These are phyloP conservation scores for Peniophora sp. DNA, from an alignment of 1,284 basidiomycete species.

Conservation along the genomic window DNA sequence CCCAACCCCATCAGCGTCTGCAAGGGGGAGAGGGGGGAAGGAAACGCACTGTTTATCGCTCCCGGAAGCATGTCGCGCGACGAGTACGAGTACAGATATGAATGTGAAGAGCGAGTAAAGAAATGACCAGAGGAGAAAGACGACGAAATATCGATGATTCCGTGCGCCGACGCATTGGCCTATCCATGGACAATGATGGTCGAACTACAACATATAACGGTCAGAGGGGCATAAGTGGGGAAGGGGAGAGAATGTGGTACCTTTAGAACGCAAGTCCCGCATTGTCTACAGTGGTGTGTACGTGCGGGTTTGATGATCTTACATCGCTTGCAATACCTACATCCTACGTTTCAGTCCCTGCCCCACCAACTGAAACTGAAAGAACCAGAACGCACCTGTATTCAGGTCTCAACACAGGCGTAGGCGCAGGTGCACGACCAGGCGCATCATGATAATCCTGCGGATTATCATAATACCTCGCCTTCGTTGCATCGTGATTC, in stretches of 20 bases:
- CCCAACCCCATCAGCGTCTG: no score
- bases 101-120: constrained; percentile 56
- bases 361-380: no score
- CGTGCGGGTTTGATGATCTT: constrained; percentile 59
- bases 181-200: constrained; percentile 80
- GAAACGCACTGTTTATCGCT: constrained; percentile 6
- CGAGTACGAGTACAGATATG: constrained; percentile 42
- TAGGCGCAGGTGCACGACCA: constrained; percentile 33
- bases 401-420: constrained; percentile 44
- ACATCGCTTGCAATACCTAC: constrained; percentile 52
- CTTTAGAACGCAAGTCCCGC: constrained; percentile 35
- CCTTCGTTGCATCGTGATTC: no score
- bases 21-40: no score
- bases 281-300: constrained; percentile 70
- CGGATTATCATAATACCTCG: no score
- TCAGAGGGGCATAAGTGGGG: background rate
- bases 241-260: constrained; percentile 36
- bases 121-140: constrained; percentile 56
- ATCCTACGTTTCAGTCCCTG: no score
- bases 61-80: constrained; percentile 11
- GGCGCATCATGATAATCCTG: background rate
- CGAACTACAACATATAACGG: constrained; percentile 36
- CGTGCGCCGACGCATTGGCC: constrained; percentile 78
- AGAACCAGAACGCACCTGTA: no score
- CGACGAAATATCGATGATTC: constrained; percentile 73